A percentile compares a stretch with the other conserved stretches of the same genome.
These are phyloP conservation scores for Elsinoe perseae DNA, from an alignment of 2,329 filamentous ascomycete species.

Conservation along the genomic window DNA sequence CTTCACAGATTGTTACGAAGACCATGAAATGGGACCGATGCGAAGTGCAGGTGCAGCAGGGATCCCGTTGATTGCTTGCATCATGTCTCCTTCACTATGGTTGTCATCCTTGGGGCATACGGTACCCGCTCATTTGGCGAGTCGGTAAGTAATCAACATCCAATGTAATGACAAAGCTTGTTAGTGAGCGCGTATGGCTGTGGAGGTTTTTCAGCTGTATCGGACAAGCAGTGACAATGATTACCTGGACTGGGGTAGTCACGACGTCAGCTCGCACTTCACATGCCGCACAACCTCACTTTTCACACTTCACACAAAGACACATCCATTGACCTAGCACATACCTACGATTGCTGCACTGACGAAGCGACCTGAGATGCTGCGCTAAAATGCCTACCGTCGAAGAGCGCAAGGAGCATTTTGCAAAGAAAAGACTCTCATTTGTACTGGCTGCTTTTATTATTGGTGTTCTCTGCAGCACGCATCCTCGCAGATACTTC, in stretches of 20 bases:
- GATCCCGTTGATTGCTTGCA: neutral
- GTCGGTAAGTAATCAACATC: neutral
- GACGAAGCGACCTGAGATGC: neutral
- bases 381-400: conserved; percentile 7
- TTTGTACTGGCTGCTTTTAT: conserved; percentile 12
- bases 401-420: conserved; percentile 9
- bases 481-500: conserved; percentile 10
- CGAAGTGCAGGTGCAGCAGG: neutral
- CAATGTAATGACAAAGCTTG: neutral
- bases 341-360: neutral
- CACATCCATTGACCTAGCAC: neutral
- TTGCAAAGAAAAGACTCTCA: conserved; percentile 10
- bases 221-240: neutral
- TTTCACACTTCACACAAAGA: neutral
- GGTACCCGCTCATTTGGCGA: neutral
- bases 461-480: conserved; percentile 11
- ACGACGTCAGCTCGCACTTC: neutral
- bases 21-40: no score
- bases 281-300: neutral
- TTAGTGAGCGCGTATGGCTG: neutral
- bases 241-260: neutral
- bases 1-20: neutral
- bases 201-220: neutral
- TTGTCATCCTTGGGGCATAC: neutral
- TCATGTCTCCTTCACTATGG: no score